phyloP scores from a whole-genome alignment of 495 filamentous ascomycete species.

The Aspergillus incahuasiensis region DNA sequence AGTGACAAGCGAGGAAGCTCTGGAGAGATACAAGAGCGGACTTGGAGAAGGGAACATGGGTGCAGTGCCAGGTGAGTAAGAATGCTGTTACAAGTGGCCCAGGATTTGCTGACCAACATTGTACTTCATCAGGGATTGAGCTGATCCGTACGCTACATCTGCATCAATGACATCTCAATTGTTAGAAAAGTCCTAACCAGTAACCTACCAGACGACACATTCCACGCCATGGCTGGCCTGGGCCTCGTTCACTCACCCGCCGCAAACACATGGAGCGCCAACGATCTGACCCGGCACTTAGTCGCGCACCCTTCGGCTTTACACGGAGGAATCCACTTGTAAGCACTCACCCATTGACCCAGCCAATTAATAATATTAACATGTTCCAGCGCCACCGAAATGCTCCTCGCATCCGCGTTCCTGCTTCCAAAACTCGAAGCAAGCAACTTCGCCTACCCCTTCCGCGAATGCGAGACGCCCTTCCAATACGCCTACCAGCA shows the following conservation, averaged over 20 bases:
- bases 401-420: conserved; percentile 32
- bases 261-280: conserved; percentile 26
- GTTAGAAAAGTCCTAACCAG: too few species aligned
- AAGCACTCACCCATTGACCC: neutral
- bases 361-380: neutral
- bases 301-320: conserved; percentile 30
- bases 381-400: conserved; percentile 30
- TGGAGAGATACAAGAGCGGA: conserved; percentile 7
- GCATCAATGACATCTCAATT: too few species aligned
- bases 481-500: conserved; percentile 32
- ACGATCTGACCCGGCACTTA: conserved; percentile 33
- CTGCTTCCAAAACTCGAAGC: conserved; percentile 32
- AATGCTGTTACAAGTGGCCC: too few species aligned
- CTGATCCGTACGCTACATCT: neutral
- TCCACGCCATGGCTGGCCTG: conserved; percentile 35
- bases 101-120: too few species aligned
- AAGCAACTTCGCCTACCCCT: conserved; percentile 33
- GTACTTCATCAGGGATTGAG: too few species aligned
- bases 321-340: conserved; percentile 40
- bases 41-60: neutral
- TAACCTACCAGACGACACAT: conserved; percentile 31
- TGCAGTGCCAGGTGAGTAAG: too few species aligned
- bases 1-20: conserved; percentile 23
- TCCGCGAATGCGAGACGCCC: conserved; percentile 29
- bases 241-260: conserved; percentile 28